These are phyloP conservation scores for Xylariomycetidae sp. DNA, from an alignment of 2,329 filamentous ascomycete genomes.

Conservation along the genomic window DNA sequence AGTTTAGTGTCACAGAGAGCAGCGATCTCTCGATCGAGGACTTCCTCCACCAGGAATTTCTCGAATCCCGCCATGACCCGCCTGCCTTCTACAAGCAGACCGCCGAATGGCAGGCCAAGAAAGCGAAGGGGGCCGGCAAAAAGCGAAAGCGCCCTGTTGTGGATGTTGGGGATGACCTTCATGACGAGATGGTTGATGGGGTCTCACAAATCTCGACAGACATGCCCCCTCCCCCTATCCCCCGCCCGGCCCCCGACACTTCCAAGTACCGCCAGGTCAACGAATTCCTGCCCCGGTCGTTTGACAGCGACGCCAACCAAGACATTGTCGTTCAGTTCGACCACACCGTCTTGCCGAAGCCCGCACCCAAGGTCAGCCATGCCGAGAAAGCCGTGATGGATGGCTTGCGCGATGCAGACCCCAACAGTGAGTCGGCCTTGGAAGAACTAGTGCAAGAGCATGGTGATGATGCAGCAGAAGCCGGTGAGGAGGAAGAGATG, in stretches of 20 bases:
- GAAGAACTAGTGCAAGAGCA: slow-evolving; percentile 32
- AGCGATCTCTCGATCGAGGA: slow-evolving; percentile 82
- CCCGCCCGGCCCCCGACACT: slow-evolving; percentile 23
- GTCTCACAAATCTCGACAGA: slow-evolving; percentile 15
- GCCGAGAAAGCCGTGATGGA: slow-evolving; percentile 20
- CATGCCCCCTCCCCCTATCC: slow-evolving; percentile 27
- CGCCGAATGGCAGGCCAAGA: slow-evolving; percentile 50
- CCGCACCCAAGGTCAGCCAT: slow-evolving; percentile 20
- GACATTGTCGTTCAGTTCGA: slow-evolving; percentile 25
- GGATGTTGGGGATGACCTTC: slow-evolving; percentile 27
- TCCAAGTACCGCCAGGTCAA: slow-evolving; percentile 24
- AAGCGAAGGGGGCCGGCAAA: slow-evolving; percentile 32
- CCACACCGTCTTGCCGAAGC: slow-evolving; percentile 17
- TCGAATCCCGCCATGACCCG: slow-evolving; percentile 71
- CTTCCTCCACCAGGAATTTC: slow-evolving; percentile 65
- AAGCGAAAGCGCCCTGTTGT: slow-evolving; percentile 40
- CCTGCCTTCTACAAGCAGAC: slow-evolving; percentile 71
- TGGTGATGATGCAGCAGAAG: slow-evolving; percentile 25
- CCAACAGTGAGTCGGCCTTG: slow-evolving; percentile 35
- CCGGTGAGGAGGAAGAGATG: slow-evolving; percentile 1
- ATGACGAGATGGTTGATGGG: slow-evolving; percentile 16
- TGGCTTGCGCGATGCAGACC: slow-evolving; percentile 23
- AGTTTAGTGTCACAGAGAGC: slow-evolving; percentile 83
- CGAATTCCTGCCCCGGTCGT: slow-evolving; percentile 24
- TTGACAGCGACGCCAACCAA: slow-evolving; percentile 21